These are phyloP conservation scores for Ophiostoma perfectum DNA, from an alignment of 2,329 filamentous ascomycete species.

Conservation along the genomic window DNA sequence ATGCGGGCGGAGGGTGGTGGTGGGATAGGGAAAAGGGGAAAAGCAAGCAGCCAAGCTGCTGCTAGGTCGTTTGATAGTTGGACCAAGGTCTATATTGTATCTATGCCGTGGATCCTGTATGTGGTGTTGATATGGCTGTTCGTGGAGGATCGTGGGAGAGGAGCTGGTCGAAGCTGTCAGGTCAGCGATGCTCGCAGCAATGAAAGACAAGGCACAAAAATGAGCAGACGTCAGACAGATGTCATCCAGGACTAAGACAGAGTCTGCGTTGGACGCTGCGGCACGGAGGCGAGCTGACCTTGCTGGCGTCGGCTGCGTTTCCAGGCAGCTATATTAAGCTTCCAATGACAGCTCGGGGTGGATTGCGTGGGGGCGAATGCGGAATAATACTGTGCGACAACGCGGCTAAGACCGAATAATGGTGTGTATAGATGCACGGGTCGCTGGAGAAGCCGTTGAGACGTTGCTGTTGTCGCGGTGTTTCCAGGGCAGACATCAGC, in stretches of 20 bases:
- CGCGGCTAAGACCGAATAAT: too few species aligned
- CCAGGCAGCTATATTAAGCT: slow-evolving; percentile 5
- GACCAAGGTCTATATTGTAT: too few species aligned
- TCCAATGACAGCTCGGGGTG: neutral
- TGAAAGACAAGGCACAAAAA: neutral
- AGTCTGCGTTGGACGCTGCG: too few species aligned
- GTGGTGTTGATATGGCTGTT: too few species aligned
- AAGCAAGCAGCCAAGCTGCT: neutral
- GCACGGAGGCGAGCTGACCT: neutral
- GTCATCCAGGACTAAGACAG: too few species aligned
- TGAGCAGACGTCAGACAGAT: neutral
- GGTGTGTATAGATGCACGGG: too few species aligned
- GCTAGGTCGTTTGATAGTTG: neutral
- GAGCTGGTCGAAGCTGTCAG: neutral
- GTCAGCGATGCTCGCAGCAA: neutral
- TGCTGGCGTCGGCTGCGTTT: neutral
- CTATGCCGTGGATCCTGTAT: too few species aligned
- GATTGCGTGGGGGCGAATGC: neutral
- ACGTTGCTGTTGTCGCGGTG: neutral
- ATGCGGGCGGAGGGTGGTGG: neutral
- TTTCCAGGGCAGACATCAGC: neutral
- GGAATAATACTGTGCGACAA: neutral
- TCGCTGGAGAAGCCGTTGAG: neutral
- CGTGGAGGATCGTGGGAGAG: too few species aligned
- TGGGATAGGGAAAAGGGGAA: too few species aligned